Evolutionary conservation across 352 stramenopile species (phyloP), one percentile per base, ranked within the genome.

Genomic region (Blastocystis sp.): DNA sequence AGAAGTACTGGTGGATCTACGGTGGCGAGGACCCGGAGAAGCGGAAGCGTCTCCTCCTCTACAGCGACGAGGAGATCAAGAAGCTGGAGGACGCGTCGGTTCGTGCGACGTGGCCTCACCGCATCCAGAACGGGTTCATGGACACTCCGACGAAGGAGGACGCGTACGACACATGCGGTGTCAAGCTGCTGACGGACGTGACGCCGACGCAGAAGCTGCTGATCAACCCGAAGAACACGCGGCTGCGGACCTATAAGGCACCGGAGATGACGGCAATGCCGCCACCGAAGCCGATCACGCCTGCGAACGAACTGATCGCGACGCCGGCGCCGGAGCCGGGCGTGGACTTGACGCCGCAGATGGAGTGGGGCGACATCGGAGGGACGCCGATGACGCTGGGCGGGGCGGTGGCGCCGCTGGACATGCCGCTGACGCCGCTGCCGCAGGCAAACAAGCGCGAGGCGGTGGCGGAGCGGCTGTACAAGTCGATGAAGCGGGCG

Each of bases 1-100:
- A 85, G 75, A 85, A 85, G 27, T 42, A 72, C 16, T 85, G 75
- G 75, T 85, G 75, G 75, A 1, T 85, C 0, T 85, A 75, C 40
- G 75, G 53, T 9, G 63, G 63, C 7, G 59, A 85, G 51, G 63
- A 85, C 34, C 69, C 69, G 18, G 69, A 81, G 11, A 81, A 64
- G 27, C n/a, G 56, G 40, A 63, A 64, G 36, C 54, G 38, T 21
- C 27, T 81, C 0, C 49, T 81, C 32, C 29, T 76, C 40, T 59
- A 57, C 69, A n/a, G 29, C 8, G 69, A 81, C 36, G 69, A 81
- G 27, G 48, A 81, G 38, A n/a, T 63, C 4, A 63, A 81, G 34
- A 36, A 46, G 44, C 29, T 81, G 4, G 69, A 63, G 24, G 69
- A 81, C 42, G 69, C 61, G 29, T 38, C 69, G 7, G 46, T 81